These are phyloP conservation scores for Paramecium tetraurelia DNA, from an alignment of 73 alveolate species.

Conservation along the genomic window DNA sequence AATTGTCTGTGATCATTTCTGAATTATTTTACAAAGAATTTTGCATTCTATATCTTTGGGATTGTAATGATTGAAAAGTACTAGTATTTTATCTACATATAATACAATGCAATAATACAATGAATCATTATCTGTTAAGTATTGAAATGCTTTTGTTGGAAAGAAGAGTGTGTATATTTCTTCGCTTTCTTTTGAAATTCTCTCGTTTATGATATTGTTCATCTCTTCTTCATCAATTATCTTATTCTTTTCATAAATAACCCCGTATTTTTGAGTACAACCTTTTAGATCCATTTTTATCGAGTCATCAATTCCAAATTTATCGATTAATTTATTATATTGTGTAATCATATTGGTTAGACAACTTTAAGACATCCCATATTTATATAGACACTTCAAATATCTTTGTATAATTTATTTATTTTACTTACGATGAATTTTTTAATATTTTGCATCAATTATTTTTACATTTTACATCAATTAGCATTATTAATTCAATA, in stretches of 20 bases:
- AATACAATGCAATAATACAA: not conserved
- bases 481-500: not conserved
- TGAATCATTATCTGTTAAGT: not conserved
- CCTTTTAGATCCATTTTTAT: not conserved
- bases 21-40: not conserved
- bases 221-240: conserved; percentile 9
- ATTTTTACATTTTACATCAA: conserved; percentile 9
- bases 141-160: not conserved
- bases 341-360: not conserved
- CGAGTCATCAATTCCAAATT: not conserved
- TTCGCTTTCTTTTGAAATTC: not conserved
- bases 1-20: not conserved
- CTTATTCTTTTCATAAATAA: conserved; percentile 15
- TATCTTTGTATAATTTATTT: not conserved
- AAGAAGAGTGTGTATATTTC: not conserved
- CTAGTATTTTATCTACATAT: not conserved
- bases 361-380: conserved; percentile 32
- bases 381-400: conserved; percentile 12
- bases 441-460: conserved; percentile 10
- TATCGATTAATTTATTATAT: not conserved
- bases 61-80: not conserved
- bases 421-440: not conserved
- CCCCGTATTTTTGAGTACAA: not conserved
- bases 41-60: not conserved
- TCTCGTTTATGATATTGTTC: not conserved